Conservation (phyloP, 805 yeast species). For the Cyberlindnera mycetangii region DNA sequence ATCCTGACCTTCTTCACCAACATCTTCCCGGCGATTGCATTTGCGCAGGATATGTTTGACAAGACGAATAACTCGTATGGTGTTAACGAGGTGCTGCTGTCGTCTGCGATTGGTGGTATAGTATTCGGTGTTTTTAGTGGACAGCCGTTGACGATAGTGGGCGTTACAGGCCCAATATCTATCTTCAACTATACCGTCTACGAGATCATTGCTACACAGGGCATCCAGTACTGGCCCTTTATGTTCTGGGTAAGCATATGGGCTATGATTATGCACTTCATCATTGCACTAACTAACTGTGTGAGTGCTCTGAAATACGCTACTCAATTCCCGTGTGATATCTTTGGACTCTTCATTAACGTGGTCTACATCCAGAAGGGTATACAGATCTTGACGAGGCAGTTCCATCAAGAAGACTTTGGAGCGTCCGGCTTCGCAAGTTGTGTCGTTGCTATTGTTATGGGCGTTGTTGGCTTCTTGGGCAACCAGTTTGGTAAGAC, state of each 20-base stretch:
- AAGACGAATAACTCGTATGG: conserved; percentile 86
- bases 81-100: conserved; percentile 80
- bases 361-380: conserved; percentile 89
- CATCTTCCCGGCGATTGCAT: conserved; percentile 88
- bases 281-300: conserved; percentile 66
- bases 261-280: conserved; percentile 79
- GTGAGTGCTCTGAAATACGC: conserved; percentile 67
- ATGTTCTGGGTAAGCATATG: conserved; percentile 96
- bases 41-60: conserved; percentile 96
- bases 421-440: conserved; percentile 65
- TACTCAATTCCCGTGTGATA: conserved; percentile 83
- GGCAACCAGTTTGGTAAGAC: conserved; percentile 51
- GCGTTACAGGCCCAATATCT: conserved; percentile 94
- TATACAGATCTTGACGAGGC: conserved; percentile 71
- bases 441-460: conserved; percentile 67
- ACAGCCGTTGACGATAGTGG: conserved; percentile 92
- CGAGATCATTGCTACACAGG: conserved; percentile 54
- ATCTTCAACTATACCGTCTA: conserved; percentile 91
- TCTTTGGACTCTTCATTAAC: conserved; percentile 89
- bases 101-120: conserved; percentile 86
- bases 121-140: conserved; percentile 85
- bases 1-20: conserved; percentile 86
- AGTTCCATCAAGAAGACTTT: conserved; percentile 46
- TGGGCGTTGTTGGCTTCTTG: conserved; percentile 74
- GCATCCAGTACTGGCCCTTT: conserved; percentile 61